phyloP scores from a whole-genome alignment of 148 eudicot species.

The Simmondsia chinensis region DNA sequence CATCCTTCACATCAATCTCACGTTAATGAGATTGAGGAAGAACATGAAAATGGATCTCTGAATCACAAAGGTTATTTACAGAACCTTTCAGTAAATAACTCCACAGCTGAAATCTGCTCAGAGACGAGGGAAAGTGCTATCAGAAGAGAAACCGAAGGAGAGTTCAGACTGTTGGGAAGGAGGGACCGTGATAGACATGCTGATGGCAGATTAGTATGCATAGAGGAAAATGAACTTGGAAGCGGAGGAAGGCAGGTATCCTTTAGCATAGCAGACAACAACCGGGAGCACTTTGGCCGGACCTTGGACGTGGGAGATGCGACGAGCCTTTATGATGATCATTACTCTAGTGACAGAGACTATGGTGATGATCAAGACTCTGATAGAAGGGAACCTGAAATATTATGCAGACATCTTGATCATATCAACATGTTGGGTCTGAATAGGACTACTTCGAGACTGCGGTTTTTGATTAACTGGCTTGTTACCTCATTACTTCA shows the following conservation, averaged over 20 bases:
- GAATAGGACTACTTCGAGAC: conserved; percentile 71
- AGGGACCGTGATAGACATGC: conserved; percentile 58
- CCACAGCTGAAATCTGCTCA: conserved; percentile 30
- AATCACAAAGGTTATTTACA: conserved; percentile 14
- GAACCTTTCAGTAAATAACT: conserved; percentile 17
- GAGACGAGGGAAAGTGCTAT: conserved; percentile 76
- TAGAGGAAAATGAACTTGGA: conserved; percentile 55
- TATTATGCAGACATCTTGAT: conserved; percentile 78
- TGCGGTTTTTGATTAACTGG: conserved; percentile 86
- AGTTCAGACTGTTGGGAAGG: conserved; percentile 79
- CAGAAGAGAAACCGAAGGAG: conserved; percentile 95
- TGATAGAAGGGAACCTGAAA: conserved; percentile 73
- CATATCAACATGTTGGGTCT: conserved; percentile 94
- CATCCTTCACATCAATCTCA: no score
- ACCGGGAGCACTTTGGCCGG: conserved; percentile 28
- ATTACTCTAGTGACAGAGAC: conserved; percentile 53
- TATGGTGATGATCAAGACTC: conserved; percentile 53
- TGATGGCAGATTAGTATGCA: conserved; percentile 58
- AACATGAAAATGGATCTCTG: conserved; percentile 25
- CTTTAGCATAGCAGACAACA: conserved; percentile 55
- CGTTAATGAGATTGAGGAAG: conserved; percentile 74
- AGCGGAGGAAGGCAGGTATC: conserved; percentile 66
- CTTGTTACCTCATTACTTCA: conserved; percentile 83
- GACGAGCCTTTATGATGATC: conserved; percentile 50
- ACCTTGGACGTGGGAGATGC: conserved; percentile 49